Evolutionary conservation across 148 eudicot genomes (phyloP), one percentile per base, ranked within the genome.

Genomic region (Diospyros kaki): DNA sequence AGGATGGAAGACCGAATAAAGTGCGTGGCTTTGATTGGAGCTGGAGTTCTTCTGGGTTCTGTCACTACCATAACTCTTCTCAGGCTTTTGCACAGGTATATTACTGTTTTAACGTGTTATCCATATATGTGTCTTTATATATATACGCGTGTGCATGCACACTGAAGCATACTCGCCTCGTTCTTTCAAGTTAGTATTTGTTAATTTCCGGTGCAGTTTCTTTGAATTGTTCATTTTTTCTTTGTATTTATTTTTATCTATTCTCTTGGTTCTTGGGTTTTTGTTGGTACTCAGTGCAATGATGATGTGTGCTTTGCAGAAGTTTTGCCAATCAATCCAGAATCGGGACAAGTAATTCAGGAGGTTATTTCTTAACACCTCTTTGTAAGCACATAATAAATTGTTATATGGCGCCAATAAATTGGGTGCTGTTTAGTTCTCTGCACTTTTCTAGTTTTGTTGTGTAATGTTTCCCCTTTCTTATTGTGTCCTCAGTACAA

Each of bases 31-130:
- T 81, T 94, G 77, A 69, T 94, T 0, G 94, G 96, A 62, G 89
- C 86, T 42, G 97, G 98, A 78, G 92, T 92, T 80, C 68, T 92
- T 4, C 45, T 94, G 46, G 98, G 98, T 77, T 92, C 98, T 48
- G 63, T 86, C 50, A 85, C 98, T 58, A 92, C 97, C 48, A 1
- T 90, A 66, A 83, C 92, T 64, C 82, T 92, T 71, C 83, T 86
- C 77, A 92, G 85, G 66, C 89, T 90, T 79, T 86, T 87, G 15
- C 71, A 80, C 81, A 85, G 97, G 94, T 87, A 43, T 51, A 48
- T 15, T 52, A 39, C 28, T 28, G 28, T 28, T 28, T 28, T 8
- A 38, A 12, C 12, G 8, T 17, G 70, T 46, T 46, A 7, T 68
- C 2, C 40, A 1, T 62, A 40, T 43, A 28, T 28, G 28, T 28